Base-by-base conservation (phyloP, 768 basidiomycete genomes). In the Terana coerulea region DNA sequence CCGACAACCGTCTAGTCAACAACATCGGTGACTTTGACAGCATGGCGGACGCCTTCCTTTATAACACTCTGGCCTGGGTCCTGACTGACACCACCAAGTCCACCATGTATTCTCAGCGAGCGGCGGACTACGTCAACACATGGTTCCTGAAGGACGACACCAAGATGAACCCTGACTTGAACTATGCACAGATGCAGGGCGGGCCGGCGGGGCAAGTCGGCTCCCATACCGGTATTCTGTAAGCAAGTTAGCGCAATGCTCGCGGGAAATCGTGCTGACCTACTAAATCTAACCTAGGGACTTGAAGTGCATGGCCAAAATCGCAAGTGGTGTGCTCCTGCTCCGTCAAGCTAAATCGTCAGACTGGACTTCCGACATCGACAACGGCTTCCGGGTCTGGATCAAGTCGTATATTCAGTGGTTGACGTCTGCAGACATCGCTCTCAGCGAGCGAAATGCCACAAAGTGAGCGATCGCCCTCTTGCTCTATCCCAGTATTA, bases 91-190 rank as follows among this genome's bases (percentile, higher is more conserved):
- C 57, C 2, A n/a, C n/a, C n/a, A n/a, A n/a, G n/a, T n/a, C n/a
- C n/a, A n/a, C n/a, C n/a, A n/a, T n/a, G n/a, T 80, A 77, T 58
- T 73, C 81, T n/a, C 59, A 64, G 44, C 64, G 66, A 47, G 53
- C 64, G 71, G 79, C 72, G 3, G 61, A 62, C 4, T 80, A 73
- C 61, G 62, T 86, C 51, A 61, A 74, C 17, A 72, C 77, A 0
- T 85, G 81, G 79, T 88, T 86, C 69, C 54, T 85, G n/a, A 70
- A 83, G 54, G 56, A 62, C 1, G 67, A 64, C 3, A 86, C 84
- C 1, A 66, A 57, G 31, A 86, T 87, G 84, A 84, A 80, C 48
- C 84, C 84, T 0, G 79, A 83, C 57, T 64, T 88, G 35, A 72
- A 81, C 51, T 87, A 55, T 30, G 66, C 44, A 25, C 68, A 59